Base-by-base conservation (phyloP, 2,329 filamentous ascomycete genomes). In the Verruconis gallopava region DNA sequence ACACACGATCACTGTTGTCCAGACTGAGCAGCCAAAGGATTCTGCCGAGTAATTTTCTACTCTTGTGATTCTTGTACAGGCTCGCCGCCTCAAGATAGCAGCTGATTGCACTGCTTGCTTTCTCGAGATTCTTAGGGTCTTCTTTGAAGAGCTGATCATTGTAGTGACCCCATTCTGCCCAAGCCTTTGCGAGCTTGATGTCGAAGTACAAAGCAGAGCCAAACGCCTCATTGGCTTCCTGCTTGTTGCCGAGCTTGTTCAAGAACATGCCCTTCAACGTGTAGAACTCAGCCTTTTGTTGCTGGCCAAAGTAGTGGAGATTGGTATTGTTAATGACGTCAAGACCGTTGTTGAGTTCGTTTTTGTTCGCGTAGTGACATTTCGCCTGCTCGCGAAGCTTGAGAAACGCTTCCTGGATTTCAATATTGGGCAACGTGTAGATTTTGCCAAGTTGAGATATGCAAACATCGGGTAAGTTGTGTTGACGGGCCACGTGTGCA, bases 321-420 rank as follows among this genome's bases (percentile, higher is more conserved):
- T 99, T 98, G 25, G 91, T 99, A 53, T 98, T 99, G 63, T 98
- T 98, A 60, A 99, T 99, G 2, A 99, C 91, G 55, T 99, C 91
- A 49, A 99, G 60, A 1, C 91, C 91, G 55, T 79, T 94, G 41
- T 79, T 89, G 42, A 99, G 75, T 62, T 98, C 91, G 28, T 84
- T 81, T 0, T 81, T 79, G 54, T 96, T 96, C 64, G 96, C 88
- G 59, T 96, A 99, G 58, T 98, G 91, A 51, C 91, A 98, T 59
- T 95, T 95, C 34, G 91, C 91, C 62, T 99, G 91, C 63, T 99
- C 93, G n/a, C 93, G 73, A 40, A 99, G 65, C 65, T 99, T 99
- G 47, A 99, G 66, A 71, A 99, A 99, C 0, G 91, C 91, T 60
- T 99, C 91, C 57, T 98, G 93, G 37, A 99, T 99, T 65, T 99